phyloP scores from a whole-genome alignment of 768 basidiomycete genomes.

The Chalciporus pseudorubinellus region DNA sequence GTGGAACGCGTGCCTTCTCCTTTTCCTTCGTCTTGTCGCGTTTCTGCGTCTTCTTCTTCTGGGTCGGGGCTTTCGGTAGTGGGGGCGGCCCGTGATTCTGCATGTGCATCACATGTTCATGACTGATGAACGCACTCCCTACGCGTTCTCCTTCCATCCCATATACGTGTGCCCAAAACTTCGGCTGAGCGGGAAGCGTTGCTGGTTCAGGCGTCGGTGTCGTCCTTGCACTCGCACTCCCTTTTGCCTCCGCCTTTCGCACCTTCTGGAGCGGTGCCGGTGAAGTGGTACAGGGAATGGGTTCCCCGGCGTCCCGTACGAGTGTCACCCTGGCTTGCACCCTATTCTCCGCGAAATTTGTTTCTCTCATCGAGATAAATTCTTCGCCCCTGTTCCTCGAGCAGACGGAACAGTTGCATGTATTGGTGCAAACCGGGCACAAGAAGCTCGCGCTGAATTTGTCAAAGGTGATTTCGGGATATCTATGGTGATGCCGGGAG shows the following conservation, averaged over 20 bases:
- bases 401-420: slow-evolving; percentile 51
- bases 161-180: slow-evolving; percentile 37
- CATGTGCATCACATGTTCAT: slow-evolving; percentile 5
- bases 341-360: slow-evolving; percentile 21
- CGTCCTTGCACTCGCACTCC: neutral
- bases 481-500: slow-evolving; percentile 25
- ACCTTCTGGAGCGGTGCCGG: neutral
- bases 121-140: slow-evolving; percentile 27
- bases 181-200: neutral
- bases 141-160: slow-evolving; percentile 28
- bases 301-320: slow-evolving; percentile 15
- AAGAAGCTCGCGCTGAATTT: slow-evolving; percentile 27
- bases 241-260: neutral
- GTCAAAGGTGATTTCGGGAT: slow-evolving; percentile 39
- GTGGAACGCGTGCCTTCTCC: slow-evolving; percentile 6
- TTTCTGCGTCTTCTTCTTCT: neutral
- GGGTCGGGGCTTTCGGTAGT: neutral
- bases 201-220: slow-evolving; percentile 4
- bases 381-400: slow-evolving; percentile 44
- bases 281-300: neutral
- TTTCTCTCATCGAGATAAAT: slow-evolving; percentile 37
- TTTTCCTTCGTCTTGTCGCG: slow-evolving; percentile 1
- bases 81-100: neutral
- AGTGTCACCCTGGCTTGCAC: slow-evolving; percentile 24
- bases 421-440: slow-evolving; percentile 46